phyloP scores from a whole-genome alignment of 106 monocot genomes.

The Platanthera guangdongensis region DNA sequence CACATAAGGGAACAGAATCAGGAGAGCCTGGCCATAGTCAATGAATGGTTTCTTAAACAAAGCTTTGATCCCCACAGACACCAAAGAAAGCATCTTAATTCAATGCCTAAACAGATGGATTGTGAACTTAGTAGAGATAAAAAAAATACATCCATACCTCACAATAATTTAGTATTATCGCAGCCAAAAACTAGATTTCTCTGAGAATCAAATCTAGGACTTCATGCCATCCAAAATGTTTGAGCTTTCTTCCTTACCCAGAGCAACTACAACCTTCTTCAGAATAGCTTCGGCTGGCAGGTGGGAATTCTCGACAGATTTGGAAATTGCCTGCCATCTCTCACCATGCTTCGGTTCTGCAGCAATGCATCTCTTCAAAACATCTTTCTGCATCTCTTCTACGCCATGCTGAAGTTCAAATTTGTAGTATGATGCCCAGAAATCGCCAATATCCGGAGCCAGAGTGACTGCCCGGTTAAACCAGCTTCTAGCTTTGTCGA shows the following conservation, averaged over 20 bases:
- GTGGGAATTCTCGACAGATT: constrained; percentile 94
- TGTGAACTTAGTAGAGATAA: not conserved
- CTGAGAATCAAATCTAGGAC: not conserved
- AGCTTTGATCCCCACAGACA: not conserved
- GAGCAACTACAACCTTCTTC: constrained; percentile 66
- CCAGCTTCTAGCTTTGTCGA: constrained; percentile 92
- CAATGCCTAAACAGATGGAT: not conserved
- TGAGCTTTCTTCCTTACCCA: constrained; percentile 73
- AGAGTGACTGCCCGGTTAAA: constrained; percentile 88
- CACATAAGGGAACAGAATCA: no score
- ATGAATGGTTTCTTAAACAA: no score
- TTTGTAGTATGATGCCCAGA: constrained; percentile 86
- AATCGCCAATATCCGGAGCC: constrained; percentile 88
- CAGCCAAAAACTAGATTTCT: not conserved
- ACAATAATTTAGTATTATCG: not conserved
- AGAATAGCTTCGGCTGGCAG: constrained; percentile 68
- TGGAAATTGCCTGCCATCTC: constrained; percentile 76
- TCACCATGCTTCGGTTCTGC: constrained; percentile 97
- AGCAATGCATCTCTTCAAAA: constrained; percentile 66
- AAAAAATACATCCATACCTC: not conserved
- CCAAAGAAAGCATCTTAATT: not conserved
- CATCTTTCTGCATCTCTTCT: constrained; percentile 80
- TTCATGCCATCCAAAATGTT: constrained; percentile 27
- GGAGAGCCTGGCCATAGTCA: no score
- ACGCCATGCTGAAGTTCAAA: constrained; percentile 94